Evolutionary conservation across 1,139 yeast species (phyloP).

Genomic region (Saccharomycopsis hybrid): DNA sequence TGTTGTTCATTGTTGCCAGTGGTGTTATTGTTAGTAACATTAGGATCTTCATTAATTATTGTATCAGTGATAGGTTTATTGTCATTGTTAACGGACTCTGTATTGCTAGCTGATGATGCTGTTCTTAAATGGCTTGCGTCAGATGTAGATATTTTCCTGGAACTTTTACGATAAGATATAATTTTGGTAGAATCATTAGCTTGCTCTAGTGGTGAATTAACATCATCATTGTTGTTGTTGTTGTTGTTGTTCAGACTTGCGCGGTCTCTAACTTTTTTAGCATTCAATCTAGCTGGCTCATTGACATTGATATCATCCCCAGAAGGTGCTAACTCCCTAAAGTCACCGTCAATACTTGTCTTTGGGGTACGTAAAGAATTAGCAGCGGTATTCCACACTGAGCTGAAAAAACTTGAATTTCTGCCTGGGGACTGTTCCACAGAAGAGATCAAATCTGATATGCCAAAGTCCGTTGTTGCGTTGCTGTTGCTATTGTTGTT

Average conservation of each 20-base stretch:
- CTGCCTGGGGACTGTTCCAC: conserved; percentile 3
- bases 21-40: neutral
- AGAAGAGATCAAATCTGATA: neutral
- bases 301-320: neutral
- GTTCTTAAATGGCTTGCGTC: neutral
- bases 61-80: neutral
- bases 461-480: neutral
- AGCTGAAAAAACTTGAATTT: conserved; percentile 15
- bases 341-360: neutral
- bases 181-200: conserved; percentile 11
- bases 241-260: neutral
- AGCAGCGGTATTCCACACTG: conserved; percentile 19
- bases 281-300: conserved; percentile 1
- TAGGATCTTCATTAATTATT: too few species aligned
- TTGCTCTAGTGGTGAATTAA: neutral
- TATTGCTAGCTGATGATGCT: neutral
- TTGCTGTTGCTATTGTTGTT: too few species aligned
- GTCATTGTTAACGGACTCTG: neutral
- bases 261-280: neutral
- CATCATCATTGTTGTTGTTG: neutral
- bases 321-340: too few species aligned
- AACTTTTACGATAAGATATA: conserved; percentile 18
- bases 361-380: conserved; percentile 11
- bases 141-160: conserved; percentile 18
- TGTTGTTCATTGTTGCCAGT: neutral